phyloP scores from a whole-genome alignment of 768 basidiomycete genomes.

The Trametes coccinea region DNA sequence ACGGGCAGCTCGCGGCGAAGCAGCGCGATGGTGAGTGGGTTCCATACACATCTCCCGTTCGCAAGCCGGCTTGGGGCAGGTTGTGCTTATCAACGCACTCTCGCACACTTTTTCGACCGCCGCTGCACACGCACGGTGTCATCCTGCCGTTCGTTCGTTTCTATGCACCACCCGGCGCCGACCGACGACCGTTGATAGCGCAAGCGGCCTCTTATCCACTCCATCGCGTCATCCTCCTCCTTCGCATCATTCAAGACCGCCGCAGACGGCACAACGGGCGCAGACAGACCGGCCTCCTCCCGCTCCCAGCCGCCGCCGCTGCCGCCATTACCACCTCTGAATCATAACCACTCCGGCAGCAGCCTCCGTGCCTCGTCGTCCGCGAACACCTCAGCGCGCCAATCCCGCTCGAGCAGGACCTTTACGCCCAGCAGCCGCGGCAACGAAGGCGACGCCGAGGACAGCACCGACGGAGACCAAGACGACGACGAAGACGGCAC shows the following conservation, averaged over 20 bases:
- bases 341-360: background rate
- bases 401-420: constrained; percentile 17
- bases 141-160: background rate
- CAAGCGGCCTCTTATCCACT: constrained; percentile 22
- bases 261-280: background rate
- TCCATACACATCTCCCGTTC: background rate
- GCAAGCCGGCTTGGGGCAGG: background rate
- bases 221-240: constrained; percentile 23
- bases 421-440: constrained; percentile 18
- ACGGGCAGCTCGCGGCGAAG: background rate
- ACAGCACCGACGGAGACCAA: constrained; percentile 17
- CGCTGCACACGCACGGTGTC: background rate
- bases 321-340: background rate
- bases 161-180: no score
- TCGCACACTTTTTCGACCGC: background rate
- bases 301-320: constrained; percentile 1
- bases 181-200: constrained; percentile 1
- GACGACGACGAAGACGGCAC: constrained; percentile 38
- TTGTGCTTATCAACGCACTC: constrained; percentile 8
- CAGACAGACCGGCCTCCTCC: constrained; percentile 2
- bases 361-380: background rate
- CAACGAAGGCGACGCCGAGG: constrained; percentile 25
- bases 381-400: constrained; percentile 12
- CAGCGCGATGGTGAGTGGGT: constrained; percentile 9
- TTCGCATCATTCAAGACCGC: constrained; percentile 17